Conservation (phyloP, 2,329 filamentous ascomycete species). For the Mycosphaerelloides madeirae region DNA sequence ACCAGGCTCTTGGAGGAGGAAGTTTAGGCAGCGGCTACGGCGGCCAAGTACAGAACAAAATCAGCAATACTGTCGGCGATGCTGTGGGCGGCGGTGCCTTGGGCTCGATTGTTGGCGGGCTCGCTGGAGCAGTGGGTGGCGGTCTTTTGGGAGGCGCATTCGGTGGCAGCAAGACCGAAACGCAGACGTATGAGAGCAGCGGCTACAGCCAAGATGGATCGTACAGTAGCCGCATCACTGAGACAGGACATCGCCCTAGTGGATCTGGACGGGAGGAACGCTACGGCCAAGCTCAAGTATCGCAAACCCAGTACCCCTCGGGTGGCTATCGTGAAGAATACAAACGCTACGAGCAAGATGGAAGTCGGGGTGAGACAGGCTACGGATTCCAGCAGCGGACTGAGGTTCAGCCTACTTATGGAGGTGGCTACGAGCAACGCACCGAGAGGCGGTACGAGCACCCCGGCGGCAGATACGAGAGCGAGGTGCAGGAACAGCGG, state of each 20-base stretch:
- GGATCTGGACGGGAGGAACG: constrained; percentile 31
- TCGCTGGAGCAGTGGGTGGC: constrained; percentile 56
- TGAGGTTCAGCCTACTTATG: constrained; percentile 49
- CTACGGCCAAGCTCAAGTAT: constrained; percentile 59
- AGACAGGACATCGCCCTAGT: constrained; percentile 51
- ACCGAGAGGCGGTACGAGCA: constrained; percentile 51
- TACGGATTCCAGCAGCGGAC: constrained; percentile 58
- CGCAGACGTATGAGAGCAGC: constrained; percentile 48
- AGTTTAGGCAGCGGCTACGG: constrained; percentile 33
- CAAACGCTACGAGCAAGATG: constrained; percentile 55
- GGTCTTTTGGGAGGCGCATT: constrained; percentile 62
- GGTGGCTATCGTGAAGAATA: constrained; percentile 58
- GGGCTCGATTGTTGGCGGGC: constrained; percentile 65
- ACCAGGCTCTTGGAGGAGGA: constrained; percentile 26
- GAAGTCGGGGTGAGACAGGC: constrained; percentile 37
- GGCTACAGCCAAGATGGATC: constrained; percentile 59
- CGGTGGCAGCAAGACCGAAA: constrained; percentile 46
- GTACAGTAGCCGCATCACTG: constrained; percentile 56
- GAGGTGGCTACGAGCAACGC: constrained; percentile 56
- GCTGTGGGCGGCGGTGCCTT: constrained; percentile 61
- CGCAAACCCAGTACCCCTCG: constrained; percentile 53
- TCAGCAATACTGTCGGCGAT: constrained; percentile 53
- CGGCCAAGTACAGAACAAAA: constrained; percentile 22
- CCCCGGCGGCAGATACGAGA: constrained; percentile 38
- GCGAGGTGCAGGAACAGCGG: constrained; percentile 34